A percentile compares a stretch with the other conserved stretches of the same genome.
Evolutionary conservation across 768 basidiomycete genomes (phyloP).

Genomic region (Ramaria rubella): DNA sequence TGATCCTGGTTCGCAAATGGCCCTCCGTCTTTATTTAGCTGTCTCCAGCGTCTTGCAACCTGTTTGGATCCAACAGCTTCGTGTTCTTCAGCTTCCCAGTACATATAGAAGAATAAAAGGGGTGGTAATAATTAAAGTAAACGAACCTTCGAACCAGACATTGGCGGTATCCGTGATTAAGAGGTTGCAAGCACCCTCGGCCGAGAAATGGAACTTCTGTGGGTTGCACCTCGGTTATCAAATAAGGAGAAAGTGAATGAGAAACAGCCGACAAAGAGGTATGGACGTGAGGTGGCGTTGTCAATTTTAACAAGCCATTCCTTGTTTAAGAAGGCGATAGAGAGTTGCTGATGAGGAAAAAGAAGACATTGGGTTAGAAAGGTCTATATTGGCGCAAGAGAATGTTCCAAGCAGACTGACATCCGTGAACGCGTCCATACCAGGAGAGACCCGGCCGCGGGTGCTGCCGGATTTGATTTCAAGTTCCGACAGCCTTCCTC

Average conservation of each 20-base stretch:
- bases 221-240: not conserved
- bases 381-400: not conserved
- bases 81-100: conserved; percentile 14
- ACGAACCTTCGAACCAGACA: conserved; percentile 68
- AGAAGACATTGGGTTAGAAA: not conserved
- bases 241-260: conserved; percentile 4
- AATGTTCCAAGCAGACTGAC: not conserved
- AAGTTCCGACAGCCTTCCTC: not conserved
- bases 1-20: conserved; percentile 28
- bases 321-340: conserved; percentile 49
- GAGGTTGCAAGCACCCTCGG: conserved; percentile 47
- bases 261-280: conserved; percentile 54
- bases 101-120: not conserved
- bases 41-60: conserved; percentile 65
- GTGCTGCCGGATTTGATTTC: not conserved
- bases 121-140: not conserved
- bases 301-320: conserved; percentile 74
- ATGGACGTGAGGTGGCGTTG: conserved; percentile 51
- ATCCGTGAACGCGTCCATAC: conserved; percentile 1
- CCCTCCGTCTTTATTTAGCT: conserved; percentile 36
- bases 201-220: conserved; percentile 60
- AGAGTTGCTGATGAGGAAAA: conserved; percentile 42
- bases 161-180: conserved; percentile 69
- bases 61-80: conserved; percentile 50
- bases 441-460: not conserved